These are phyloP conservation scores for Chaetomium olivaceum DNA, from an alignment of 2,329 filamentous ascomycete species.

Conservation along the genomic window DNA sequence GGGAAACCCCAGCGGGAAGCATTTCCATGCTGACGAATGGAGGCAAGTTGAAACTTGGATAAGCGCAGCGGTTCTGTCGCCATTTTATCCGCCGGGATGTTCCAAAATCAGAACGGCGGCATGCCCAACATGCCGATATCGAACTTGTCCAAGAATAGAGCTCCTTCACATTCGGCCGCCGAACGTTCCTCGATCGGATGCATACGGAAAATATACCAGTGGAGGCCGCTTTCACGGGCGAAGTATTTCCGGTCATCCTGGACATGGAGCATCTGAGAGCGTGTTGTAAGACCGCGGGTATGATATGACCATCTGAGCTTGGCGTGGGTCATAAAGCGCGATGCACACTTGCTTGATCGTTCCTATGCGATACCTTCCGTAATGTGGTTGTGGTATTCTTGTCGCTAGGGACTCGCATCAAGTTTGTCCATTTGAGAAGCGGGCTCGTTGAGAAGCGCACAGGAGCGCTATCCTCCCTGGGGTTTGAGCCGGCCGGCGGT, in stretches of 20 bases:
- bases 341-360: neutral
- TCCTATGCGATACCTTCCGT: neutral
- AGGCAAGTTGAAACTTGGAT: neutral
- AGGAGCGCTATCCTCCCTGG: neutral
- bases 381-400: neutral
- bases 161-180: neutral
- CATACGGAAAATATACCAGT: neutral
- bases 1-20: neutral
- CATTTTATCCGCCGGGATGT: constrained; percentile 19
- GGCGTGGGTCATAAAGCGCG: neutral
- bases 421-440: no score
- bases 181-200: neutral
- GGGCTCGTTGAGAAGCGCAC: neutral
- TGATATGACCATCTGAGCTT: neutral
- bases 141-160: constrained; percentile 5
- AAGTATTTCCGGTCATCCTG: neutral
- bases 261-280: neutral
- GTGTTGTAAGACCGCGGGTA: neutral
- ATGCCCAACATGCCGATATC: neutral
- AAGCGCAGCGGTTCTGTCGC: neutral
- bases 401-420: neutral
- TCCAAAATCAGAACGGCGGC: constrained; percentile 8
- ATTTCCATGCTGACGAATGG: neutral
- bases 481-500: neutral
- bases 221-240: neutral